Percentiles rank a stretch among this genome's conserved stretches.
phyloP scores from a whole-genome alignment of 331 rosid genomes.

The Malus hybrid region DNA sequence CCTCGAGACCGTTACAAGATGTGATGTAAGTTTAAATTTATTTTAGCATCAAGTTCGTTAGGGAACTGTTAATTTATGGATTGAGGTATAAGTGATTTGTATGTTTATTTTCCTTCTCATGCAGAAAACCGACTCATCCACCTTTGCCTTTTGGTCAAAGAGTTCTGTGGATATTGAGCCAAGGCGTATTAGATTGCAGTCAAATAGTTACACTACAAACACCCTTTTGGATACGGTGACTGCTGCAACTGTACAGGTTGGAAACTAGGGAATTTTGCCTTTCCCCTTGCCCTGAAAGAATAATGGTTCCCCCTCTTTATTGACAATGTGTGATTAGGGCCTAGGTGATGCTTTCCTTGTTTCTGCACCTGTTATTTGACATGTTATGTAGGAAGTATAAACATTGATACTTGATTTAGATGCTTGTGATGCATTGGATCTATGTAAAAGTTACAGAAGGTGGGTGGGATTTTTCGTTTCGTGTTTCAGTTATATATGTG shows the following conservation, averaged over 20 bases:
- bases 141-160: constrained; percentile 95
- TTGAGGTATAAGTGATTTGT: background rate
- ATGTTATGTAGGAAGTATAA: background rate
- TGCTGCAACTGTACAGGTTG: constrained; percentile 94
- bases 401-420: background rate
- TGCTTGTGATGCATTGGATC: background rate
- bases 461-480: background rate
- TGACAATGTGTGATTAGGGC: background rate
- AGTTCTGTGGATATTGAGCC: constrained; percentile 90
- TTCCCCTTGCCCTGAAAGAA: background rate
- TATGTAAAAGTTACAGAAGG: background rate
- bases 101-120: background rate
- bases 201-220: constrained; percentile 85
- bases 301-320: background rate
- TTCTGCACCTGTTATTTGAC: background rate
- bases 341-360: background rate
- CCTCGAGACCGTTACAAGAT: constrained; percentile 80
- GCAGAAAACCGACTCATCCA: constrained; percentile 74
- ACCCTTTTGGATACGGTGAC: constrained; percentile 90
- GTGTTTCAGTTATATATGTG: background rate
- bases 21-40: constrained; percentile 57
- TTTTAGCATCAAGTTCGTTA: background rate
- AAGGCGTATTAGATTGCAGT: constrained; percentile 90
- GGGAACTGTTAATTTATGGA: background rate
- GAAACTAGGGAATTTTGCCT: background rate